phyloP scores from a whole-genome alignment of 2,329 filamentous ascomycete species.

The Ascochyta clinopodiicola region DNA sequence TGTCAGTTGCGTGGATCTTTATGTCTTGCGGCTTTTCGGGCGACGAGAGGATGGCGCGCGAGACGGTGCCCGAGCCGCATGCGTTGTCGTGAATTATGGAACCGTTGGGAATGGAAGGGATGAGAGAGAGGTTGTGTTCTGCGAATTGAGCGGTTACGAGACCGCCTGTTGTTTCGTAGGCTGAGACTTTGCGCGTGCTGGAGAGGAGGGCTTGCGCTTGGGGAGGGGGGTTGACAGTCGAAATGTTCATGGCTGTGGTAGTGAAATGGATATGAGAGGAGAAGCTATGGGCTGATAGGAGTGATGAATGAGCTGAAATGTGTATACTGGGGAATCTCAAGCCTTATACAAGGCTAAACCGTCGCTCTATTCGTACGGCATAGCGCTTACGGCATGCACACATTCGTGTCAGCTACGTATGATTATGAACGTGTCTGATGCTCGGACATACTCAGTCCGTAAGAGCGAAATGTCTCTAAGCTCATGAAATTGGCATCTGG shows the following conservation, averaged over 20 bases:
- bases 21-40: slow-evolving; percentile 10
- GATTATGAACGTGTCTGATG: background rate
- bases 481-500: background rate
- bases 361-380: background rate
- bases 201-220: slow-evolving; percentile 34
- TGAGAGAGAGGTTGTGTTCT: slow-evolving; percentile 34
- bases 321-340: background rate
- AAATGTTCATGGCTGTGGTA: slow-evolving; percentile 23
- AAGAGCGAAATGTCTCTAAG: background rate
- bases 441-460: background rate
- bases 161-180: slow-evolving; percentile 41
- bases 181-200: slow-evolving; percentile 30
- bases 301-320: background rate
- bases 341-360: background rate
- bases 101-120: slow-evolving; percentile 31
- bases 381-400: slow-evolving; percentile 11
- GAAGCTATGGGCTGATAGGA: background rate
- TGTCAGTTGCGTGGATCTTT: slow-evolving; percentile 42
- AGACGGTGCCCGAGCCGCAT: slow-evolving; percentile 42
- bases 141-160: slow-evolving; percentile 36
- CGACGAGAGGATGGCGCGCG: slow-evolving; percentile 29
- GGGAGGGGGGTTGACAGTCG: slow-evolving; percentile 22
- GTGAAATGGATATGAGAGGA: background rate
- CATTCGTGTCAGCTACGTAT: background rate
- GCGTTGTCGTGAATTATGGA: slow-evolving; percentile 46